Conservation (phyloP, 2,329 filamentous ascomycete genomes). For the Monosporascus cannonballus region DNA sequence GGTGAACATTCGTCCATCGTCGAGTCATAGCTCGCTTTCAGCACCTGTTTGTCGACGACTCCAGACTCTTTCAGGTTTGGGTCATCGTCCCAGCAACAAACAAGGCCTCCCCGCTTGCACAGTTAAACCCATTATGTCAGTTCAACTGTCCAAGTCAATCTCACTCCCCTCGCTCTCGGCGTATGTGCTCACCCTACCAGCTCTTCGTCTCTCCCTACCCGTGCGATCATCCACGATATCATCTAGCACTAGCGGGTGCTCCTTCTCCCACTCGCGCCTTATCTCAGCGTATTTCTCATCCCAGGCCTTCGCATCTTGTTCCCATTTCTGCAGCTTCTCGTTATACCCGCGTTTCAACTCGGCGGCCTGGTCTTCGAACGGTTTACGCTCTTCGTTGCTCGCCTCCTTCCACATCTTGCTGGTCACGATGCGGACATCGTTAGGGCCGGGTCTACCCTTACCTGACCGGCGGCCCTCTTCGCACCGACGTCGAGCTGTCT, state of each 20-base stretch:
- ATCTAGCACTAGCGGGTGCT: slow-evolving; percentile 39
- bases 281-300: slow-evolving; percentile 58
- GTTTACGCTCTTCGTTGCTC: slow-evolving; percentile 61
- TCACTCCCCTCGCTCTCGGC: slow-evolving; percentile 16
- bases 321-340: slow-evolving; percentile 52
- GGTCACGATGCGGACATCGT: slow-evolving; percentile 78
- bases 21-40: too few relatives aligned
- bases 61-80: too few relatives aligned
- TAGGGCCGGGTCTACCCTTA: slow-evolving; percentile 61
- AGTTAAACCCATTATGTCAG: slow-evolving; percentile 5
- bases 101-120: too few relatives aligned
- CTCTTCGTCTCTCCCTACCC: not conserved
- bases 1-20: too few relatives aligned
- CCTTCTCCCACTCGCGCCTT: slow-evolving; percentile 44
- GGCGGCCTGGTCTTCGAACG: slow-evolving; percentile 70
- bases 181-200: slow-evolving; percentile 13
- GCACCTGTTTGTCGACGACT: too few relatives aligned
- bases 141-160: slow-evolving; percentile 6
- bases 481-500: slow-evolving; percentile 53
- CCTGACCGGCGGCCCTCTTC: slow-evolving; percentile 59
- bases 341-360: slow-evolving; percentile 62
- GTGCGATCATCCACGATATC: slow-evolving; percentile 1
- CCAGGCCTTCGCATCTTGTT: slow-evolving; percentile 62
- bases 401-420: slow-evolving; percentile 89
- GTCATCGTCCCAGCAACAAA: too few relatives aligned